Evolutionary conservation across 345 rosid species (phyloP).

Genomic region (Fremontodendron californicum): DNA sequence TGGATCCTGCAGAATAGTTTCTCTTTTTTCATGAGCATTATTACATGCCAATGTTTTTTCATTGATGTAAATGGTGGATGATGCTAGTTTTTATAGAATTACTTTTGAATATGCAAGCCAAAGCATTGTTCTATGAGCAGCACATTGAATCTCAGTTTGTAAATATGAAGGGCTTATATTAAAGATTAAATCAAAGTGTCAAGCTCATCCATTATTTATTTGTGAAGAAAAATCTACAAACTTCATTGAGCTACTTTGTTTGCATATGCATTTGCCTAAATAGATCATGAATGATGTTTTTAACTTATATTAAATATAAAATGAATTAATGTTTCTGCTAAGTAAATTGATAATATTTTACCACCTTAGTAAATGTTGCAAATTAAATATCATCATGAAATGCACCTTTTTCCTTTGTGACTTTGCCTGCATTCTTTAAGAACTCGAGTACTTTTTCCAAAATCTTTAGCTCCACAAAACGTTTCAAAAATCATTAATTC

Average conservation of each 20-base stretch:
- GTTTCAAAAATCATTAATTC: constrained; percentile 15
- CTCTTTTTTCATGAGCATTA: not conserved
- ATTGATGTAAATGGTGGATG: not conserved
- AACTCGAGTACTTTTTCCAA: not conserved
- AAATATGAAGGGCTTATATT: not conserved
- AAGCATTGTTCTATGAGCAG: not conserved
- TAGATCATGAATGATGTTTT: no score
- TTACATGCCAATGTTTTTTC: not conserved
- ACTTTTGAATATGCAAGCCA: not conserved
- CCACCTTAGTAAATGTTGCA: no score
- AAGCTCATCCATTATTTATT: no score
- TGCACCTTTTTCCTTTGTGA: no score
- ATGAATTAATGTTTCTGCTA: no score
- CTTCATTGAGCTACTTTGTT: no score
- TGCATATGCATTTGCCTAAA: no score
- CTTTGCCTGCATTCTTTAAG: no score
- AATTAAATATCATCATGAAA: no score
- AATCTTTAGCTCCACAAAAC: not conserved
- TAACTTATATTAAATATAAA: no score
- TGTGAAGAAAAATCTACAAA: no score
- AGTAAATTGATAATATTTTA: no score
- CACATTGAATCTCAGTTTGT: not conserved
- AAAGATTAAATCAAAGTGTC: not conserved
- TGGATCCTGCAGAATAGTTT: constrained; percentile 5
- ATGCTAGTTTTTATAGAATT: not conserved